Conservation (phyloP, 2,329 filamentous ascomycete species). For the Colletotrichum liaoningense region DNA sequence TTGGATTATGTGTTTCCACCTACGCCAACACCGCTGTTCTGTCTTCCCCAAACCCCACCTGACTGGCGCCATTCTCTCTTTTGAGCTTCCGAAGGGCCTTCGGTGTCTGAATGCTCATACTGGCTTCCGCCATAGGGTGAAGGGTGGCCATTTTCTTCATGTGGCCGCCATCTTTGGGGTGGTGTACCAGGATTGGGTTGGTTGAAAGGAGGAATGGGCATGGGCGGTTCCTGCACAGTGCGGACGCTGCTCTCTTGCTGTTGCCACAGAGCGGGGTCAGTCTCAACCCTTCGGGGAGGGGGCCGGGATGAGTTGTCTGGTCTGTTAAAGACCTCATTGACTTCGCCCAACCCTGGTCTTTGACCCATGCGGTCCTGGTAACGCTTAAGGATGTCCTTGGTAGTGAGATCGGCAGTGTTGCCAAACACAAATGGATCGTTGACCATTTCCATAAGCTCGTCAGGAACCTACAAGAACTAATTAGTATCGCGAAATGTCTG, state of each 20-base stretch:
- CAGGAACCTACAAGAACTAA: conserved; percentile 76
- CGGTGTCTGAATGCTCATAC: conserved; percentile 57
- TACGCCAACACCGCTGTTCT: conserved; percentile 61
- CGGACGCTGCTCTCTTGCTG: conserved; percentile 87
- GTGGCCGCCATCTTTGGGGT: conserved; percentile 60
- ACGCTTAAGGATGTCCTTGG: conserved; percentile 95
- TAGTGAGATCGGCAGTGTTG: conserved; percentile 87
- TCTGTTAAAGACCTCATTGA: conserved; percentile 67
- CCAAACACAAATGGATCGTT: conserved; percentile 87
- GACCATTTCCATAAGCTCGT: conserved; percentile 88
- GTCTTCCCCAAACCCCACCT: conserved; percentile 57
- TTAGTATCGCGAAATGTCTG: conserved; percentile 34
- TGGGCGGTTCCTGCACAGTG: conserved; percentile 74
- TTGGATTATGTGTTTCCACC: conserved; percentile 54
- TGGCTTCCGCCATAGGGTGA: conserved; percentile 54
- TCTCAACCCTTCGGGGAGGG: conserved; percentile 77
- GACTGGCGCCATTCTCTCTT: conserved; percentile 70
- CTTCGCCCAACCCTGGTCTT: conserved; percentile 68
- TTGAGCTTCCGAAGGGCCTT: conserved; percentile 54
- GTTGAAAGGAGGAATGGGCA: conserved; percentile 45
- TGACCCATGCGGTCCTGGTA: conserved; percentile 81
- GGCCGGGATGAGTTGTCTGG: conserved; percentile 68
- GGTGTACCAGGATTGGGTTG: conserved; percentile 59
- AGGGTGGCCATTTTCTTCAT: conserved; percentile 55
- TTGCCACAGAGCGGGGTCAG: conserved; percentile 86